Percentiles rank a stretch among this genome's conserved stretches.
phyloP scores from a whole-genome alignment of 2,329 filamentous ascomycete genomes.

The Pyrenophora graminea region DNA sequence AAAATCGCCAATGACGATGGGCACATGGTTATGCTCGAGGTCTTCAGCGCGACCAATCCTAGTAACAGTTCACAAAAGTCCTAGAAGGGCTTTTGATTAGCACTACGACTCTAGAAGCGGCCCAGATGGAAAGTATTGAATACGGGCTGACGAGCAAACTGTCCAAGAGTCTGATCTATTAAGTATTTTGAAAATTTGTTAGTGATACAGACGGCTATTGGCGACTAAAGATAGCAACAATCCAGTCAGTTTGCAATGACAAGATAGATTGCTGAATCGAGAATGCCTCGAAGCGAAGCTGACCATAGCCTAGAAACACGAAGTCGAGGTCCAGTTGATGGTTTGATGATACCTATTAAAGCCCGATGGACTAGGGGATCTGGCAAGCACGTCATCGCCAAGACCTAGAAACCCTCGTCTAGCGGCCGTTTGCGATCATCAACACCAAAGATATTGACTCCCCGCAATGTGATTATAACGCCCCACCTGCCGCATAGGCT shows the following conservation, averaged over 20 bases:
- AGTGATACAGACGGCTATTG: background rate
- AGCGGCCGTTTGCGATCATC: conserved; percentile 31
- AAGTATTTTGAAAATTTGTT: background rate
- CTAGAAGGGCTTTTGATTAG: too few species aligned
- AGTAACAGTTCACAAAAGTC: background rate
- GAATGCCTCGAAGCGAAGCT: too few species aligned
- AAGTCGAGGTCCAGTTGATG: too few species aligned
- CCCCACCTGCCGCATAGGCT: conserved; percentile 17
- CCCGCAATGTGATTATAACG: conserved; percentile 27
- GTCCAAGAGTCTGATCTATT: background rate
- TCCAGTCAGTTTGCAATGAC: too few species aligned
- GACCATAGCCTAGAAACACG: too few species aligned
- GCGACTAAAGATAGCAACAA: background rate
- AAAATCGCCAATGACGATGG: background rate
- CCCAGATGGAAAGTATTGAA: too few species aligned
- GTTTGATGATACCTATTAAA: too few species aligned
- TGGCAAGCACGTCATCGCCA: conserved; percentile 39
- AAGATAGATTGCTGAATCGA: too few species aligned
- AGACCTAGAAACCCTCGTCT: conserved; percentile 27
- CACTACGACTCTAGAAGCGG: too few species aligned
- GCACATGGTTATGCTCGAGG: background rate
- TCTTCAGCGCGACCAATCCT: background rate
- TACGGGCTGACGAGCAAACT: background rate
- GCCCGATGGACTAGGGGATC: conserved; percentile 1
- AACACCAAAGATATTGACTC: conserved; percentile 32